Base-by-base conservation (phyloP, 805 yeast genomes). In the Lipomyces oligophaga region DNA sequence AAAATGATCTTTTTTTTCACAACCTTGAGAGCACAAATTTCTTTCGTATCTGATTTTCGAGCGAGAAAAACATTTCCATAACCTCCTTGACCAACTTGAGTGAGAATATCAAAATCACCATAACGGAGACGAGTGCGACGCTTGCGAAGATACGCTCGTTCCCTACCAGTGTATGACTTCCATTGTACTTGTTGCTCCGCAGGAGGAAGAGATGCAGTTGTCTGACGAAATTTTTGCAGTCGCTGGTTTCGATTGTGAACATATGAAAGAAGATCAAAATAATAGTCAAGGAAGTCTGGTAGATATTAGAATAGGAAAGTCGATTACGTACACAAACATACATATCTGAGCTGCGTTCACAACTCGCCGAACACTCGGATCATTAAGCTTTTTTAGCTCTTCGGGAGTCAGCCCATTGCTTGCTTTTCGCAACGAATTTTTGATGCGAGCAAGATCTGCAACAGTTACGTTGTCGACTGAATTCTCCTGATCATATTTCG, bases 21-120 rank as follows among this genome's bases (percentile, higher is more conserved):
- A 11, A 93, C 85, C 65, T 93, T 93, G 59, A 93, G 73, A 1
- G 99, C 99, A 67, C 96, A 90, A 38, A 93, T 83, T 67, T 93
- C 99, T 54, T 81, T 79, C 1, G 97, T 88, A 62, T 93, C 99
- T 57, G 81, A 82, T 72, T 93, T 93, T 57, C 89, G 78, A 1
- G 99, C 97, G 53, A 93, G 70, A 60, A 86, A 93, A n/a, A 93
- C 99, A 68, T 93, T 97, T 20, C 99, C 99, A 63, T 93, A 93
- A 2, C 99, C 99, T 62, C 99, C 99, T 71, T 93, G 98, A 11
- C 99, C 99, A 26, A 93, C 97, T 70, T 93, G 98, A 1, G 99
- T 93, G 57, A 93, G 83, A 73, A 90, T 85, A 63, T 88, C 94
- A 64, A 93, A 93, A 66, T 93, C 98, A 58, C 89, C 89, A 63